Evolutionary conservation across 176 grass and related monocot species (phyloP), one percentile per base, ranked within the genome.

Genomic region (Carex kokanica): DNA sequence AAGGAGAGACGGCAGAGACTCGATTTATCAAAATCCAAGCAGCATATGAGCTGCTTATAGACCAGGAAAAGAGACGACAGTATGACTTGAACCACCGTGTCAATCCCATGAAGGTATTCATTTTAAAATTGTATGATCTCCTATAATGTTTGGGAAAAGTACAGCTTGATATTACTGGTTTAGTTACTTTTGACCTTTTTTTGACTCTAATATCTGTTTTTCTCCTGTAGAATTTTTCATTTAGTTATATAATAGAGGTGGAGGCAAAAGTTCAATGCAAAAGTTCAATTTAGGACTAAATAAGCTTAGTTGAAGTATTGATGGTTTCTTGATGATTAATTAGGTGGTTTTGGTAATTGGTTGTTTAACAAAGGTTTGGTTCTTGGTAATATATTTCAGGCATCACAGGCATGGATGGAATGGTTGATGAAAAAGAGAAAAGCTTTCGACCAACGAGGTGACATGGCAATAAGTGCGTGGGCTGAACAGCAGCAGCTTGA

Each of bases 21-120:
- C 96, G 96, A 59, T 99, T 95, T 86, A 99, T 99, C 69, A 95
- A 99, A 95, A 99, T 99, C 55, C 96, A 99, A 95, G 96, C 91
- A 78, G 96, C 96, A 61, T 99, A 99, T 92, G 96, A 99, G 78
- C 89, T 95, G 52, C 80, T 99, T 83, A 89, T 95, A 80, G 96
- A 99, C 78, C 77, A 86, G 24, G 91, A 91, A 81, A 93, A 94
- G 85, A 93, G 91, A 88, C 83, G 21, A 36, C 34, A 86, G 75
- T 99, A 95, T 80, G 96, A 99, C 47, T 93, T 81, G 86, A 91
- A 93, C 14, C 93, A 99, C 77, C 86, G 82, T 81, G 91, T 90
- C 82, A 95, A 99, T 90, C 96, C 96, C 75, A 86, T 95, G 96
- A 99, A 99, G 93, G 96, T 95, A 36, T 74, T 45, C 40, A 53